Base-by-base conservation (phyloP, 768 basidiomycete species). In the Thelephora ganbajun region DNA sequence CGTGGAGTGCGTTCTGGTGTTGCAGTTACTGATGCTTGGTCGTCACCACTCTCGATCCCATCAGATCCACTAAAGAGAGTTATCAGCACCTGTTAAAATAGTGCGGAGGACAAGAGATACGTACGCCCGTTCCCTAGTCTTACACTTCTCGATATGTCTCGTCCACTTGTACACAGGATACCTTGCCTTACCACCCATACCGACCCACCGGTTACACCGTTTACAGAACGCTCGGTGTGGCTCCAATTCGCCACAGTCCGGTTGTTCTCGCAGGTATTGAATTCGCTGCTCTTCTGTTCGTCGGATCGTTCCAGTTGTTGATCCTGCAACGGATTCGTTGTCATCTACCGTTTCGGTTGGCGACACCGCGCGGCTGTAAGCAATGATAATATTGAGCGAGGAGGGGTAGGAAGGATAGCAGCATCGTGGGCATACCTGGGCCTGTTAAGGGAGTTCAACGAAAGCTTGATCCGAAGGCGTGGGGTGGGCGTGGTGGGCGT, bases 91-190 rank as follows among this genome's bases (percentile, higher is more conserved):
- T 12, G 22, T 4, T 22, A 35, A 5, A 5, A 36, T 41, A 9
- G 44, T 34, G 45, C n/a, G 9, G 35, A 39, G 19, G 48, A 13
- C 14, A 36, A 14, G 11, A 23, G 23, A 6, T 45, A 44, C 14
- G 42, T 5, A 11, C 22, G 5, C 20, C 48, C 47, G 61, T 58
- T 49, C 60, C 66, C 51, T 66, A 67, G 57, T 76, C 74, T 9
- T 30, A 52, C 79, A 82, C 48, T 66, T 66, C 16, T 61, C 65
- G 20, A 76, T 66, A 57, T 84, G 82, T 34, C 61, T 63, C 51
- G 77, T 69, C 82, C 82, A 84, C 44, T 72, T 72, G 35, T 69
- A 69, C 50, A 82, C 73, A 11, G 71, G 64, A 50, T 79, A 84
- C 12, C 70, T 69, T 51, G 69, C 69, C 53, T 62, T 72, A n/a